Evolutionary conservation across 2,329 filamentous ascomycete species (phyloP).

Genomic region (Alternaria dauci): DNA sequence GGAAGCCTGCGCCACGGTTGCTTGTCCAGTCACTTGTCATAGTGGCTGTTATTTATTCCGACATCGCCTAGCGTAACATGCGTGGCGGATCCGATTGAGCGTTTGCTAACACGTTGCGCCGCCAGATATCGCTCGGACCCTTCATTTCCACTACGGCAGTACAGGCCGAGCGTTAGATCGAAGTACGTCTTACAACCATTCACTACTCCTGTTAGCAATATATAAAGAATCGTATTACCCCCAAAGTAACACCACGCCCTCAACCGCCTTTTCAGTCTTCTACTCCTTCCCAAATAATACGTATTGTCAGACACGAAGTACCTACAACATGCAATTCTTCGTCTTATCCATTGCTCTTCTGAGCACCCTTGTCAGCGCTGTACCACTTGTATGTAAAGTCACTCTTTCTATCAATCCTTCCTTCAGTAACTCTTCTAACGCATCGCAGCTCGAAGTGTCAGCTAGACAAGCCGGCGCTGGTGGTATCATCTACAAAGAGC

Average conservation of each 20-base stretch:
- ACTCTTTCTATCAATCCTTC: not conserved
- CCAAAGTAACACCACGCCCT: not conserved
- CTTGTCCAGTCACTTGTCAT: not conserved
- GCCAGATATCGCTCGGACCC: constrained; percentile 68
- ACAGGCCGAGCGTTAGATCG: constrained; percentile 79
- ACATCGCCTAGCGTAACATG: not conserved
- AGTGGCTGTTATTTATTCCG: not conserved
- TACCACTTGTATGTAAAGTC: constrained; percentile 7
- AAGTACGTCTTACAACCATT: not conserved
- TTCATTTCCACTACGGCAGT: constrained; percentile 73
- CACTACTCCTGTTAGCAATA: not conserved
- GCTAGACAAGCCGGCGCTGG: constrained; percentile 10
- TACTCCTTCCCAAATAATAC: not conserved
- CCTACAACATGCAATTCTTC: constrained; percentile 22
- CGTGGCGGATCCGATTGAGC: not conserved
- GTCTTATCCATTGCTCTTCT: constrained; percentile 19
- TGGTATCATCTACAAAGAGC: constrained; percentile 23
- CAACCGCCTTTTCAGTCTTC: not conserved
- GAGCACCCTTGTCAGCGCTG: constrained; percentile 17
- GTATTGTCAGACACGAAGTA: not conserved
- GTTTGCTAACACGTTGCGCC: constrained; percentile 19
- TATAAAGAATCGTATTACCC: not conserved
- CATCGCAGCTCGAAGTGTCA: not conserved
- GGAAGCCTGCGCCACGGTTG: not conserved
- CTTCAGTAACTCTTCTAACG: not conserved